Conservation (phyloP, 2,329 filamentous ascomycete genomes). For the Botrytis medusae region DNA sequence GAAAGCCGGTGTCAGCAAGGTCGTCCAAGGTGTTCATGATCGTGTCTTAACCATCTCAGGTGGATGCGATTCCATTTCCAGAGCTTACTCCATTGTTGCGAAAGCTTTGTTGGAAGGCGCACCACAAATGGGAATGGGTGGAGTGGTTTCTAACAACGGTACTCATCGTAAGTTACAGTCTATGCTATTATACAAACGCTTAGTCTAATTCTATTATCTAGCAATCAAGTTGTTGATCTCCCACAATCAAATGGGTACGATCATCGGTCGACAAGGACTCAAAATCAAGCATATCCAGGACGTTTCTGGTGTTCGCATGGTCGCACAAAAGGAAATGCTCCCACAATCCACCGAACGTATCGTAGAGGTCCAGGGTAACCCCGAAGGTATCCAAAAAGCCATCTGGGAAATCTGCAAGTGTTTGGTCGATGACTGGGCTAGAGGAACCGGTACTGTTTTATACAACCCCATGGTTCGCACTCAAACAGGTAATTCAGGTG, state of each 20-base stretch:
- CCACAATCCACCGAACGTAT: conserved; percentile 98
- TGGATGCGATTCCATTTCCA: conserved; percentile 80
- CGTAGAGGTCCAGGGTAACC: conserved; percentile 92
- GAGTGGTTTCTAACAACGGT: conserved; percentile 79
- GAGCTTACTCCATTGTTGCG: conserved; percentile 91
- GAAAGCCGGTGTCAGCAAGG: conserved; percentile 97
- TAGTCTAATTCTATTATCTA: conserved; percentile 43
- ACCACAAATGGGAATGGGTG: conserved; percentile 94
- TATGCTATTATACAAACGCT: not conserved
- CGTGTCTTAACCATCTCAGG: conserved; percentile 95
- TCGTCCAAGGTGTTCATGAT: conserved; percentile 95
- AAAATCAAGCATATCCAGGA: conserved; percentile 99
- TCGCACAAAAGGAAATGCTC: conserved; percentile 99
- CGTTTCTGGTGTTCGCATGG: conserved; percentile 94
- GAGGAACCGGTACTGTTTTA: conserved; percentile 92
- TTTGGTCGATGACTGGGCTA: conserved; percentile 95
- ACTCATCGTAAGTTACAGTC: conserved; percentile 77
- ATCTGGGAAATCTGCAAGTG: conserved; percentile 99
- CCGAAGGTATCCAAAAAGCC: conserved; percentile 92
- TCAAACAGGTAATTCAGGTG: conserved; percentile 53
- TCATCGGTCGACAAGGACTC: conserved; percentile 92
- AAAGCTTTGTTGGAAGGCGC: conserved; percentile 90
- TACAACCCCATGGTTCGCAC: conserved; percentile 96
- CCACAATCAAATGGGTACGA: conserved; percentile 99
- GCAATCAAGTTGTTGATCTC: conserved; percentile 98